Base-by-base conservation (phyloP, 2,329 filamentous ascomycete genomes). In the Claviceps monticola region DNA sequence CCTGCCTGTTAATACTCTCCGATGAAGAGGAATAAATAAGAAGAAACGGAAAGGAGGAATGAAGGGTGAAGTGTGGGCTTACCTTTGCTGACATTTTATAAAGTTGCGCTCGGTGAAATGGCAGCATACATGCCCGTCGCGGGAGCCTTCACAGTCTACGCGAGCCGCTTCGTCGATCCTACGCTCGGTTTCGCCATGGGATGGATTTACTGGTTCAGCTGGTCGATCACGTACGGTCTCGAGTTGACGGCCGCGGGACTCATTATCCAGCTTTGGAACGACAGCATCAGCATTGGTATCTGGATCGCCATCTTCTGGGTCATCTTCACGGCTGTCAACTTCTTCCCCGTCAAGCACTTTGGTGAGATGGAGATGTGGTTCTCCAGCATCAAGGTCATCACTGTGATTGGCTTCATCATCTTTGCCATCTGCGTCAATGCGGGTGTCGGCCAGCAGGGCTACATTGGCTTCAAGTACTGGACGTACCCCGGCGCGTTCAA, bases 171-270 rank as follows among this genome's bases (percentile, higher is more conserved):
- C 59, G 75, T 88, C 56, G 82, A 86, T 60, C 81, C 79, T 11
- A 82, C 81, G 52, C 71, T 88, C 47, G 84, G 84, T 7, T 89
- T 89, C 60, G 76, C 84, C 19, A 84, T 89, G 75, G 86, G 86
- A 19, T 90, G 85, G 85, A 82, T 87, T 54, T 90, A 90, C 67
- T 90, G 83, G 82, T 88, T 88, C 62, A 82, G 77, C 39, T 90
- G 83, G 83, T 74, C 80, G 17, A 79, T 84, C 53, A 88, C 84
- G 0, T 86, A 79, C 58, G 83, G 84, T 0, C 75, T 88, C 8
- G 85, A 90, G 62, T 71, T 89, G 41, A 85, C 80, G 0, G 83
- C 83, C 0, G 80, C 83, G 1, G 84, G 83, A 5, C 70, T 88
- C 47, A 84, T 89, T 52, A 85, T 89, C 56, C 80, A 88, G 63